Percentiles rank a stretch among this genome's conserved stretches.
phyloP scores from a whole-genome alignment of 1,139 yeast species.

The Magnusiomyces fungicola region DNA sequence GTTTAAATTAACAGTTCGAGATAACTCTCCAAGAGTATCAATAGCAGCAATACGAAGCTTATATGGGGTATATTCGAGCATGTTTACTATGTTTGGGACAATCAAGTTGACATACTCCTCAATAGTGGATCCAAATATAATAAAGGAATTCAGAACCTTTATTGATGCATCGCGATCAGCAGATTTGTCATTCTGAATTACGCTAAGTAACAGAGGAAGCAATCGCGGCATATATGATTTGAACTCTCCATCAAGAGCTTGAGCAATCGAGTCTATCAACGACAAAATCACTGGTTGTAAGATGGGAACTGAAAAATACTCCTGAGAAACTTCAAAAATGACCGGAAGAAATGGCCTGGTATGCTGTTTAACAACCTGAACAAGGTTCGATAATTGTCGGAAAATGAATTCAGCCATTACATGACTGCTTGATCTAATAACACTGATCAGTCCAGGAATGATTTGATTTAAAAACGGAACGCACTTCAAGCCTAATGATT shows the following conservation, averaged over 20 bases:
- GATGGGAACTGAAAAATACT: conserved; percentile 59
- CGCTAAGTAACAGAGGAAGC: conserved; percentile 65
- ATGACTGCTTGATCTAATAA: conserved; percentile 78
- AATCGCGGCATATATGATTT: conserved; percentile 74
- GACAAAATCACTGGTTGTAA: conserved; percentile 74
- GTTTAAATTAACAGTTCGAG: conserved; percentile 62
- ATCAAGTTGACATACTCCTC: conserved; percentile 86
- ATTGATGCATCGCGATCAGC: conserved; percentile 54
- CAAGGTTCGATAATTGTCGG: conserved; percentile 76
- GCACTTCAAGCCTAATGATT: conserved; percentile 79
- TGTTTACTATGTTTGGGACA: conserved; percentile 71
- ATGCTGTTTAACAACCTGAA: conserved; percentile 80
- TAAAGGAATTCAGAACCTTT: conserved; percentile 75
- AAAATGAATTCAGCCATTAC: conserved; percentile 83
- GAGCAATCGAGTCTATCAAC: conserved; percentile 75
- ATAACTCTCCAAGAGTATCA: conserved; percentile 74
- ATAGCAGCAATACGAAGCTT: conserved; percentile 66
- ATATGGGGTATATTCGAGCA: conserved; percentile 53
- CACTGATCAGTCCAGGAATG: conserved; percentile 78
- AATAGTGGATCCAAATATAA: conserved; percentile 79
- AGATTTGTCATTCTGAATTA: conserved; percentile 70
- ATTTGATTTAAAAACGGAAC: conserved; percentile 81
- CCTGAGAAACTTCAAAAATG: conserved; percentile 69
- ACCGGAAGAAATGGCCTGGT: conserved; percentile 74
- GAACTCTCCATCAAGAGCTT: conserved; percentile 87